Evolutionary conservation across 805 yeast genomes (phyloP).

Genomic region (Millerozyma miso): DNA sequence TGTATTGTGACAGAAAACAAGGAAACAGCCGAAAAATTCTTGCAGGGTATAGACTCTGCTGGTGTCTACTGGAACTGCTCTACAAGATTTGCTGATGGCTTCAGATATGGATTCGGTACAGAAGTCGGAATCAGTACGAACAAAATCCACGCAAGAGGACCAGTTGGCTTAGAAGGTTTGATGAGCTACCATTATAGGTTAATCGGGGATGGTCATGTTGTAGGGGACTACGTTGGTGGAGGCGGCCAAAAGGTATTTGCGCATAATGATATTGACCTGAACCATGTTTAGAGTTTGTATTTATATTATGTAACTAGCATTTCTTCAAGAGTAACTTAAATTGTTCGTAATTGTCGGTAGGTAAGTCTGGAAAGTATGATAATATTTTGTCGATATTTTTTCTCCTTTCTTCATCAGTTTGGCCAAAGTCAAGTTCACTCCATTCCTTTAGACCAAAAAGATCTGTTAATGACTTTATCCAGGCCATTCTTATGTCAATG

Average conservation of each 20-base stretch:
- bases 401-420: conserved; percentile 15
- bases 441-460: conserved; percentile 54
- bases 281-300: no score
- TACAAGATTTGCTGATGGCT: conserved; percentile 97
- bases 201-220: conserved; percentile 90
- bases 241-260: conserved; percentile 80
- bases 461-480: conserved; percentile 68
- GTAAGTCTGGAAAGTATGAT: conserved; percentile 46
- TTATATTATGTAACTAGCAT: no score
- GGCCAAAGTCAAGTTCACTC: conserved; percentile 41
- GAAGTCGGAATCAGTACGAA: conserved; percentile 98
- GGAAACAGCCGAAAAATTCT: conserved; percentile 65
- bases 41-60: conserved; percentile 86
- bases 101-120: conserved; percentile 96
- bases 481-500: conserved; percentile 62
- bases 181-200: conserved; percentile 93
- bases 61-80: conserved; percentile 98
- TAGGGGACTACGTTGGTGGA: conserved; percentile 86
- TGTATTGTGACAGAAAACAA: conserved; percentile 78
- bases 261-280: conserved; percentile 61
- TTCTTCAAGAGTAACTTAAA: conserved; percentile 6
- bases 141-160: conserved; percentile 97
- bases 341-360: conserved; percentile 29
- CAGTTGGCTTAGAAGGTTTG: conserved; percentile 95
- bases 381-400: conserved; percentile 37